Percentiles rank a stretch among this genome's conserved stretches.
These are phyloP conservation scores for Tillandsia fasciculata DNA, from an alignment of 176 grass and related monocot species.

Conservation along the genomic window DNA sequence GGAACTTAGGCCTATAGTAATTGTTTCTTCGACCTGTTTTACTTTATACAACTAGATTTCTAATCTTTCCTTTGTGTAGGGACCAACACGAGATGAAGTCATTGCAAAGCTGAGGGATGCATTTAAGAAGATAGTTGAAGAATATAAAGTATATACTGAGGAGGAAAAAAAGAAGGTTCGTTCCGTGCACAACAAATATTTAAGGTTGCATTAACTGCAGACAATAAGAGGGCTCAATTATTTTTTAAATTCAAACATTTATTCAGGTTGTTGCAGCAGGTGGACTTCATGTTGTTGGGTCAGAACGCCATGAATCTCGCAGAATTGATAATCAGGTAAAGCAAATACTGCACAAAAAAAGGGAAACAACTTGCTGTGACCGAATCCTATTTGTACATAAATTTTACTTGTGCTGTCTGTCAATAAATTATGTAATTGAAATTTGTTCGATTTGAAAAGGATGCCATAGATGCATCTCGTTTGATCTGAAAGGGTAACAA, in stretches of 20 bases:
- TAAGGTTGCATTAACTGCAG: background rate
- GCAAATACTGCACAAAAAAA: background rate
- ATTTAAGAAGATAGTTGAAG: conserved; percentile 69
- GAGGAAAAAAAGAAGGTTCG: conserved; percentile 85
- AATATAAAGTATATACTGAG: conserved; percentile 90
- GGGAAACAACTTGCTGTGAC: no score
- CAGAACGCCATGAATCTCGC: conserved; percentile 94
- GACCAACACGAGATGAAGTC: conserved; percentile 87
- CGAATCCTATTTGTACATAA: no score
- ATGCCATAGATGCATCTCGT: background rate
- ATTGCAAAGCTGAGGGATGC: conserved; percentile 78
- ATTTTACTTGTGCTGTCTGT: no score
- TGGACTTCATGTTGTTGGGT: conserved; percentile 89
- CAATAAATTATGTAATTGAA: no score
- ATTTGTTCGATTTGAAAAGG: no score
- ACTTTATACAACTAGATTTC: background rate
- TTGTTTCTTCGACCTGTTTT: background rate
- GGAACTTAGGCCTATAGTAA: background rate
- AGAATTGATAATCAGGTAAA: conserved; percentile 98
- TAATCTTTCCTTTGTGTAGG: conserved; percentile 21
- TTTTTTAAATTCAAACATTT: background rate
- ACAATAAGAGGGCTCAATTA: background rate
- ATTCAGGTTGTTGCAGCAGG: conserved; percentile 76
- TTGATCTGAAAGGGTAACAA: background rate
- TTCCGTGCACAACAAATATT: conserved; percentile 25